Evolutionary conservation across 1,139 yeast genomes (phyloP), one percentile per base, ranked within the genome.

Genomic region (Hemisphaericaspora subhashii): DNA sequence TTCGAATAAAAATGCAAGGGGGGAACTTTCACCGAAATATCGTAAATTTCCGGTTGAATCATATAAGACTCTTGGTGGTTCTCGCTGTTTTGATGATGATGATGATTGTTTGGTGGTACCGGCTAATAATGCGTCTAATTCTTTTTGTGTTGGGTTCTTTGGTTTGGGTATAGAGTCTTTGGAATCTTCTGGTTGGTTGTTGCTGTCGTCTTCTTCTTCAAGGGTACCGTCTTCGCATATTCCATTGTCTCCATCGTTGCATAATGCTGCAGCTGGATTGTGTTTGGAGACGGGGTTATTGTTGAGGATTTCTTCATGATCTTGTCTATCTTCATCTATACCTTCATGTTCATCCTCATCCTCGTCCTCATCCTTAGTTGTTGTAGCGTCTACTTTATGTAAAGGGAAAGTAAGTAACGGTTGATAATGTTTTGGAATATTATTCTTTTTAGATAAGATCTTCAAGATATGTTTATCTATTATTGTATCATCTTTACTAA

Each of bases 21-120:
- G 60, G 27, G 60, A 54, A 17, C 55, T 53, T 37, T 56, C 61
- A 11, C 63, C 63, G 26, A 55, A 49, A 42, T 55, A 57, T 12
- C 58, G 40, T 9, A 57, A 49, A 16, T 55, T 50, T 1, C 58
- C 53, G 8, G 45, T 39, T 8, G 47, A 37, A 28, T 46, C 48
- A 35, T 38, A 46, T 9, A 46, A 31, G 2, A 37, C 43, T 25
- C 32, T 36, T 7, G 40, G 46, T 16, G 39, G 31, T 8, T 40
- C 35, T 20, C 38, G 14, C 24, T 36, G 34, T 17, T 32, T 17
- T 9, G 13, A n/a, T 2, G 32, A 12, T 17, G 11, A 10, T 9
- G 13, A n/a, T 2, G 32, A 12, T 17, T 18, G 9, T 12, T 29
- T 29, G 10, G 32, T 17, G 17, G 23, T 13, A 6, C 8, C 12